Evolutionary conservation across 2,329 filamentous ascomycete species (phyloP), one percentile per base, ranked within the genome.

Genomic region (Scopulariopsis brevicaulis): DNA sequence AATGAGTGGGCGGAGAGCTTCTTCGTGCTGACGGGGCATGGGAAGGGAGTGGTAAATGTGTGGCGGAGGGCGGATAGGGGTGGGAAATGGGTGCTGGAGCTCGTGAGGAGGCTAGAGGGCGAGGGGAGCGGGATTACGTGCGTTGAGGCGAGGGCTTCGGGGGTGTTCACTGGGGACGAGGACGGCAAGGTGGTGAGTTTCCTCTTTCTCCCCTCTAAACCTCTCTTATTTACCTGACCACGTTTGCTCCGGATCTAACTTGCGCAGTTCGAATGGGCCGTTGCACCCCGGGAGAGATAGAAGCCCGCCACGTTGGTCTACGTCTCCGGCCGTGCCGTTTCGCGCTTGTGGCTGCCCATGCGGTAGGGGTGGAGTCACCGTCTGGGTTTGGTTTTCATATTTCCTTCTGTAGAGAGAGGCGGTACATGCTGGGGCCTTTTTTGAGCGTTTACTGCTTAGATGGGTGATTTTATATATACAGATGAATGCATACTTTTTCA

Each of bases 131-230:
- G 86, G 0, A 92, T 97, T 60, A 96, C 89, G 43, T 95, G 89
- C 67, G 88, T 99, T 56, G 78, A 89, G 59, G 88, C 93, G 2
- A 88, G 92, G 80, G 84, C 89, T 57, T 85, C 87, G 62, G 81
- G 86, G 61, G 85, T 97, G 11, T 97, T 96, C 71, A 96, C 92
- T 0, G 94, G 93, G 3, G 94, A 97, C 73, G 94, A 97, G 62
- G 87, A 91, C 62, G 94, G 94, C 34, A 81, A 86, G 76, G 93
- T 99, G 71, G 58, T 59, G 37, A 48, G 54, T 56, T 59, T 24
- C 20, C 10, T 18, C 68, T 40, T 53, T 82, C 51, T 4, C 11
- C 28, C 8, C 28, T 32, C 8, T 32, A 32, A 8, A 4, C 28
- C 28, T 32, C 28, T 4, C 28, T 32, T 32, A 4, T 32, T 32